phyloP scores from a whole-genome alignment of 805 yeast genomes.

The Starmerella bombicola region DNA sequence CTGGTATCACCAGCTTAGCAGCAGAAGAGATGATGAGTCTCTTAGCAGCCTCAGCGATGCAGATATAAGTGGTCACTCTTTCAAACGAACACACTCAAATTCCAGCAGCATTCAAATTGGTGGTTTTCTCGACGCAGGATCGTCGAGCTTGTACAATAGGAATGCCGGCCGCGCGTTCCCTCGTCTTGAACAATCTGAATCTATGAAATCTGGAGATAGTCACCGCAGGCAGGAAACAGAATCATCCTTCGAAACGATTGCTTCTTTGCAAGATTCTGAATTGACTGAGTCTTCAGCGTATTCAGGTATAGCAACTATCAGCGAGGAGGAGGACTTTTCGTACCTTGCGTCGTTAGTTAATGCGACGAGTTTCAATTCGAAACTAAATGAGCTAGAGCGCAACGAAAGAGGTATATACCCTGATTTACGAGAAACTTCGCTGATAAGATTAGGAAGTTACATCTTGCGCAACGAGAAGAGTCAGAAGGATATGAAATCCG shows the following conservation, averaged over 20 bases:
- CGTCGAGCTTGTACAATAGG: constrained; percentile 20
- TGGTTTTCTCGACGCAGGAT: constrained; percentile 18
- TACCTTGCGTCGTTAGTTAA: constrained; percentile 28
- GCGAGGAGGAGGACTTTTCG: constrained; percentile 25
- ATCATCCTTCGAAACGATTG: constrained; percentile 11
- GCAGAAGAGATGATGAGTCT: constrained; percentile 17
- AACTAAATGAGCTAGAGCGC: constrained; percentile 7
- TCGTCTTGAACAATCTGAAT: constrained; percentile 5
- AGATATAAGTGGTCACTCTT: not conserved
- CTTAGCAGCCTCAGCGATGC: constrained; percentile 14
- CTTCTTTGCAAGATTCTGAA: constrained; percentile 7
- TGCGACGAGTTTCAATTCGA: constrained; percentile 20
- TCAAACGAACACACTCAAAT: not conserved
- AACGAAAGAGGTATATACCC: constrained; percentile 25
- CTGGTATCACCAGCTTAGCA: constrained; percentile 25
- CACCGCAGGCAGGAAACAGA: constrained; percentile 11
- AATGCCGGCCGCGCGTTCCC: constrained; percentile 23
- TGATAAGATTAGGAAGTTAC: constrained; percentile 26
- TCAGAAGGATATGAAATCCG: not conserved
- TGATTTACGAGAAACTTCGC: constrained; percentile 27
- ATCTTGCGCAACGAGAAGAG: constrained; percentile 14
- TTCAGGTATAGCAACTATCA: constrained; percentile 15
- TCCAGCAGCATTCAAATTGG: constrained; percentile 21
- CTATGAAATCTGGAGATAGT: not conserved
- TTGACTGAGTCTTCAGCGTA: constrained; percentile 3